Evolutionary conservation across 345 rosid species (phyloP).

Genomic region (Gossypium sturtianum): DNA sequence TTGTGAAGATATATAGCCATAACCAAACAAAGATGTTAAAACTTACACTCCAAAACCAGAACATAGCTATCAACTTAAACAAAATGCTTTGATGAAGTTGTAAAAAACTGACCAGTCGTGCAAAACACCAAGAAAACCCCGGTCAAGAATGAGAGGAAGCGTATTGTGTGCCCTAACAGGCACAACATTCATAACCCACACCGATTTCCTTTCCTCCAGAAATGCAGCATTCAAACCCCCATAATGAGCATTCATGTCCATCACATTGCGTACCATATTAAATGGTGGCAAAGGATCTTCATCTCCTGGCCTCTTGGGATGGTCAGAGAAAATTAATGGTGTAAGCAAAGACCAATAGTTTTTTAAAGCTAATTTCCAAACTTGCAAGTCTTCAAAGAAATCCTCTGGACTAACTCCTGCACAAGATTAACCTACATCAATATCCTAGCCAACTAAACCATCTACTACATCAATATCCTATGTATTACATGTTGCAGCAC

Average conservation of each 20-base stretch:
- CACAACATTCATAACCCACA: constrained; percentile 96
- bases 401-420: constrained; percentile 80
- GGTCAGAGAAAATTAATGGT: constrained; percentile 95
- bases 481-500: neutral
- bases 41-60: neutral
- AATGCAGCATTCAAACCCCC: constrained; percentile 82
- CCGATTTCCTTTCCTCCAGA: constrained; percentile 63
- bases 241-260: constrained; percentile 96
- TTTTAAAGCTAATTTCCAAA: constrained; percentile 68
- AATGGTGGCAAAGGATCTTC: constrained; percentile 96
- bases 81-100: neutral
- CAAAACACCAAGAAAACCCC: constrained; percentile 82
- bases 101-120: constrained; percentile 81
- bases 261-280: constrained; percentile 94
- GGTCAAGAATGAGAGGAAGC: constrained; percentile 84
- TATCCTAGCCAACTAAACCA: constrained; percentile 4
- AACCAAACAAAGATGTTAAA: neutral
- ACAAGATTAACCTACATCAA: constrained; percentile 22
- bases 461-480: neutral
- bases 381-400: constrained; percentile 60
- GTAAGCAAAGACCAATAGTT: constrained; percentile 95
- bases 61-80: neutral
- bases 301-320: constrained; percentile 98
- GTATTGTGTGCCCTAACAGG: constrained; percentile 69
- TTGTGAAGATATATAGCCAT: neutral